Base-by-base conservation (phyloP, 495 filamentous ascomycete genomes). In the Penicillium cataractarum region DNA sequence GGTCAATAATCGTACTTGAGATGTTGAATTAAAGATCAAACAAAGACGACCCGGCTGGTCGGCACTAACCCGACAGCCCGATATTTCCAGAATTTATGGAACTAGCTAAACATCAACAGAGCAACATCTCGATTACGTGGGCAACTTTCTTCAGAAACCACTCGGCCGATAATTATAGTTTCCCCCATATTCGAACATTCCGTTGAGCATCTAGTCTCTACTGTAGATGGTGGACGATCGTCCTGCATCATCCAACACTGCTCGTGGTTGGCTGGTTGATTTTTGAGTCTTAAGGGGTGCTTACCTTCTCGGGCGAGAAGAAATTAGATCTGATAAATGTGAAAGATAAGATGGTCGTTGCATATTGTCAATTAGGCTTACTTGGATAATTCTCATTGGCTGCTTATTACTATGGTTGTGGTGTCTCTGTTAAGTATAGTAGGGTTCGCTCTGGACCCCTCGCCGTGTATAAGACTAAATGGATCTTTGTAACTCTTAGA, bases 1-100 rank as follows among this genome's bases (percentile, higher is more conserved):
- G n/a, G n/a, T n/a, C n/a, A n/a, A n/a, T n/a, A n/a, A n/a, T n/a
- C n/a, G n/a, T n/a, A n/a, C n/a, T n/a, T n/a, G n/a, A 8, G 35
- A 56, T 37, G 54, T 56, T 42, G 54, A 15, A 56, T 42, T 56
- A 42, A 35, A 56, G 54, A 56, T 56, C 8, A 46, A 42, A 24
- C 7, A 12, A 46, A 24, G 15, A 13, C 15, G n/a, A 6, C 33
- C 35, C 15, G 54, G 35, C 46, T 50, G 24, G 46, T 50, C 46
- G 46, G 24, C 46, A n/a, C 24, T 13, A 7, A 50, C 22, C 22
- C 46, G 24, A 50, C 46, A 50, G 24, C 46, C 46, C 24, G 46
- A 27, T 29, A n/a, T 7, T 48, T 26, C 22, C 10, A 6, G 12
- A 17, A 50, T 7, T 12, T 50, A n/a, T n/a, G n/a, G n/a, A 29